Conservation (phyloP, 2,329 filamentous ascomycete species). For the Diaporthe aspalathi region DNA sequence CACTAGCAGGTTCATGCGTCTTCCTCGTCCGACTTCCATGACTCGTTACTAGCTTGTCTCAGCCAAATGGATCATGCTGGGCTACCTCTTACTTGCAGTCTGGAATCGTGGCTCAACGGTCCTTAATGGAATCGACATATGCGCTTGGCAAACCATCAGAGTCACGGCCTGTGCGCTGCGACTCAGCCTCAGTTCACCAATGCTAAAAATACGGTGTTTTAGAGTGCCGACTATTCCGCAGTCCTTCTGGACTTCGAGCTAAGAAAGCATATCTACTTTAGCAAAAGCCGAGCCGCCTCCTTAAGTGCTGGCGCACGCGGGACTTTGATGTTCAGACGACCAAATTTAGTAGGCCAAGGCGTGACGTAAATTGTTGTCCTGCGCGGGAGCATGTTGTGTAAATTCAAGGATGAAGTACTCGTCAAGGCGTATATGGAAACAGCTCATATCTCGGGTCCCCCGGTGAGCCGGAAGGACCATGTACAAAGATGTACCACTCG, state of each 20-base stretch:
- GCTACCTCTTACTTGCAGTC: neutral
- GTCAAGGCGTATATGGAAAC: neutral
- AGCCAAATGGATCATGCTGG: neutral
- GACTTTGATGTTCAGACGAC: neutral
- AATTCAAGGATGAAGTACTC: neutral
- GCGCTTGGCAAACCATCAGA: constrained; percentile 1
- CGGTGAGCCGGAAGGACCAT: neutral
- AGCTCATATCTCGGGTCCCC: neutral
- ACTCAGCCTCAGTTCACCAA: constrained; percentile 3
- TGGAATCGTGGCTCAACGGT: neutral
- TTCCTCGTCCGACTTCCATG: neutral
- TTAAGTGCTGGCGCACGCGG: neutral
- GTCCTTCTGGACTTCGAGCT: neutral
- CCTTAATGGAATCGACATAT: constrained; percentile 9
- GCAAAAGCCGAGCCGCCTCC: neutral
- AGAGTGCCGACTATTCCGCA: neutral
- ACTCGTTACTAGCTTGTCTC: constrained; percentile 16
- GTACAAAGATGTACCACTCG: constrained; percentile 16
- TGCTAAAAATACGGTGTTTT: neutral
- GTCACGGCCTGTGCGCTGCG: neutral
- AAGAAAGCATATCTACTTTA: constrained; percentile 1
- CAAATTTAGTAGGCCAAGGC: constrained; percentile 13
- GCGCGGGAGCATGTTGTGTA: neutral
- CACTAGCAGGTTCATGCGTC: constrained; percentile 11
- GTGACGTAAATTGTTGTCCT: constrained; percentile 8